Evolutionary conservation across 2,329 filamentous ascomycete genomes (phyloP).

Genomic region (Neobulgaria alba): DNA sequence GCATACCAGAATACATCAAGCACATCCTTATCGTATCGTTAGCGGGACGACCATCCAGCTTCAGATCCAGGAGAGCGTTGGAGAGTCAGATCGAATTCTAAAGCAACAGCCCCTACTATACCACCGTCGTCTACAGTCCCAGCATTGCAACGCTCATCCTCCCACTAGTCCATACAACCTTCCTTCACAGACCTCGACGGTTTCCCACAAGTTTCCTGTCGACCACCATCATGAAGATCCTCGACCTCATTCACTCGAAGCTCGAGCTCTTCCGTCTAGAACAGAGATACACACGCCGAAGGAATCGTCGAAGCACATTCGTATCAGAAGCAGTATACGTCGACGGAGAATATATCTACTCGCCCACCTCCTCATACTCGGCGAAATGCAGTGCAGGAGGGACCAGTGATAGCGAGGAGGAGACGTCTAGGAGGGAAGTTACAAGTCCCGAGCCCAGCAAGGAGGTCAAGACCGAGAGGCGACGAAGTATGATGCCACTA

Average conservation of each 20-base stretch:
- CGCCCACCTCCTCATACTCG: constrained; percentile 35
- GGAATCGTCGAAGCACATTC: constrained; percentile 79
- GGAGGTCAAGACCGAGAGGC: constrained; percentile 11
- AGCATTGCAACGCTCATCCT: too few species aligned
- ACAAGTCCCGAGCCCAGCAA: constrained; percentile 5
- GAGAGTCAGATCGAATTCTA: too few species aligned
- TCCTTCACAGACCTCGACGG: too few species aligned
- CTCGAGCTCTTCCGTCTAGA: constrained; percentile 91
- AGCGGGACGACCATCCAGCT: too few species aligned
- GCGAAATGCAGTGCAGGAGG: constrained; percentile 28
- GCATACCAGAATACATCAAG: too few species aligned
- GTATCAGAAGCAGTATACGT: constrained; percentile 85
- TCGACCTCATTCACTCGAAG: constrained; percentile 56
- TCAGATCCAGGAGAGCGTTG: too few species aligned
- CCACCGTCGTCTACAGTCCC: too few species aligned
- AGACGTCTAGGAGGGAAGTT: constrained; percentile 1
- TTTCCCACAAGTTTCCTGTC: too few species aligned
- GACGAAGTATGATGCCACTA: constrained; percentile 19
- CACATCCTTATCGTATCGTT: too few species aligned
- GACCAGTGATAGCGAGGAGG: constrained; percentile 16
- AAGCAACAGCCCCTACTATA: too few species aligned
- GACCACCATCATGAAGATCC: constrained; percentile 32
- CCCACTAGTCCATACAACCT: too few species aligned
- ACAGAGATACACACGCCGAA: constrained; percentile 86
- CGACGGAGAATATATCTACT: constrained; percentile 90